Evolutionary conservation across 306 rosid species (phyloP).

Genomic region (Vicia sativa): DNA sequence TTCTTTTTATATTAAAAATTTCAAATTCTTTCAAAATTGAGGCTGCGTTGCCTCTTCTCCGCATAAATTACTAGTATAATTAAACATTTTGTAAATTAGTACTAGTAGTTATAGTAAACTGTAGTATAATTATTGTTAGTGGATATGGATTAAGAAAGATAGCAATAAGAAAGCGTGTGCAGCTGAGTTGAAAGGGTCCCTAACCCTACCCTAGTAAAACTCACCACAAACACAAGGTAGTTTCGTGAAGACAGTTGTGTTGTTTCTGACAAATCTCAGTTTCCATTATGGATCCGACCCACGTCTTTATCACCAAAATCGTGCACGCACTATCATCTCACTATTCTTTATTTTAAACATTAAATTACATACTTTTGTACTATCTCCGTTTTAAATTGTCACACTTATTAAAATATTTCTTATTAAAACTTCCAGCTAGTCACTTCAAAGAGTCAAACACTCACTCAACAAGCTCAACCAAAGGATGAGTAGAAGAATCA

Average conservation of each 20-base stretch:
- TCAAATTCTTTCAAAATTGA: not conserved
- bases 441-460: too few relatives aligned
- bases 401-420: too few relatives aligned
- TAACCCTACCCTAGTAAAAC: not conserved
- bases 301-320: conserved; percentile 1
- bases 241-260: not conserved
- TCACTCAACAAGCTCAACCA: too few relatives aligned
- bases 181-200: not conserved
- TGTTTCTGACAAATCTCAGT: not conserved
- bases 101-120: too few relatives aligned
- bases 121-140: not conserved
- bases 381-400: too few relatives aligned
- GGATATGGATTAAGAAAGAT: not conserved
- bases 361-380: too few relatives aligned
- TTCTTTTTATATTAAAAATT: not conserved
- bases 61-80: too few relatives aligned
- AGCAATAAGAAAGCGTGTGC: not conserved
- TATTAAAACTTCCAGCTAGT: too few relatives aligned
- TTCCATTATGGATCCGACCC: not conserved
- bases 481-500: too few relatives aligned
- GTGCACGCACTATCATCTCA: conserved; percentile 17
- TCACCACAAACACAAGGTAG: not conserved
- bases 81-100: not conserved
- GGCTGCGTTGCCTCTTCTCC: not conserved
- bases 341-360: not conserved